Base-by-base conservation (phyloP, 352 stramenopile species). In the Phytophthora palmivora region DNA sequence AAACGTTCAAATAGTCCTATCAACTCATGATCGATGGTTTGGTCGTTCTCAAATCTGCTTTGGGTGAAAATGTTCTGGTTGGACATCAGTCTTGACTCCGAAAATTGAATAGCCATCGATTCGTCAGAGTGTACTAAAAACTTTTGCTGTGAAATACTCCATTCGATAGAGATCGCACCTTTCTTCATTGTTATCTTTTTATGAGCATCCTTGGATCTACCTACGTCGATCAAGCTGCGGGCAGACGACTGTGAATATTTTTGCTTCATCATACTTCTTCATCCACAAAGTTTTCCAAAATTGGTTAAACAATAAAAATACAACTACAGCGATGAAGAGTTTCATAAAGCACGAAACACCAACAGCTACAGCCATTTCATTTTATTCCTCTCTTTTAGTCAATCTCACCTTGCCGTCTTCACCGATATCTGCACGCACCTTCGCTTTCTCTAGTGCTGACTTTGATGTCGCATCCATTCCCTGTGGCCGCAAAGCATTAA, bases 401-500 rank as follows among this genome's bases (percentile, higher is more conserved):
- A 78, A 36, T 22, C 64, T 65, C 21, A 79, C 39, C 37, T 73
- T 80, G 34, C 30, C 60, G 16, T 68, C 71, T 48, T 61, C 74
- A 37, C 24, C 69, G 16, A 71, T 77, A 62, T 65, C 55, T 44
- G 64, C 75, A 3, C 72, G 51, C 15, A 83, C 50, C 19, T 76
- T 71, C 10, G 69, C 55, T 28, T 71, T 71, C 12, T 82, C 54
- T 14, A 84, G 51, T 6, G 58, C 47, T 15, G 58, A 52, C 26
- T 26, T 61, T 39, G 50, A 49, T 22, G 26, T 28, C 43, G 26
- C 41, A 50, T 59, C 51, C 39, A 59, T 80, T 18, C 70, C 67
- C 50, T 95, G 86, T 6, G 84, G 86, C 4, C 82, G 79, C 43
- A 95, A 65, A 6, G 55, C 73, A 33, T 79, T 83, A 44, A 66